These are phyloP conservation scores for Fusarium keratoplasticum DNA, from an alignment of 2,329 filamentous ascomycete species.

Conservation along the genomic window DNA sequence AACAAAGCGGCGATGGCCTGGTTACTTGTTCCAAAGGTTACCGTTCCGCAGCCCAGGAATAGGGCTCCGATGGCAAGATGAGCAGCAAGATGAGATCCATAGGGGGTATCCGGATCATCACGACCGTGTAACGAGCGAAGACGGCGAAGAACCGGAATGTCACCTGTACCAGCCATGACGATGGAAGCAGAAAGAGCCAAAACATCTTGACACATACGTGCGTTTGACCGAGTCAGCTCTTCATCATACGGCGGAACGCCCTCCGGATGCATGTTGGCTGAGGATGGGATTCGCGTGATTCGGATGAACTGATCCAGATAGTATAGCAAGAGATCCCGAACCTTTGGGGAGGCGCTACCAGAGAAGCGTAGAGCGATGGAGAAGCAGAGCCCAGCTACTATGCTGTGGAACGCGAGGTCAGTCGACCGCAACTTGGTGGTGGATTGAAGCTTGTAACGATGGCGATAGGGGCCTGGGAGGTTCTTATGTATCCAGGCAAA, in stretches of 20 bases:
- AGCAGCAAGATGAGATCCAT: conserved; percentile 92
- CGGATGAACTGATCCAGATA: conserved; percentile 90
- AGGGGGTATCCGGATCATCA: conserved; percentile 84
- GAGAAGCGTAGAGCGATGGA: conserved; percentile 79
- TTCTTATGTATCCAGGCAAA: conserved; percentile 81
- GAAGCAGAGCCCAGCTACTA: conserved; percentile 89
- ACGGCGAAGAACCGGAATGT: conserved; percentile 85
- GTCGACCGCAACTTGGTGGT: conserved; percentile 77
- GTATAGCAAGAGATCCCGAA: conserved; percentile 83
- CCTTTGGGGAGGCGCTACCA: conserved; percentile 75
- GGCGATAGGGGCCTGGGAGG: conserved; percentile 77
- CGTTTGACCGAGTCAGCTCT: conserved; percentile 83
- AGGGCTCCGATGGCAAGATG: conserved; percentile 92
- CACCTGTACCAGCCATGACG: conserved; percentile 96
- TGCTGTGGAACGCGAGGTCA: conserved; percentile 93
- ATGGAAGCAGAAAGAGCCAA: conserved; percentile 84
- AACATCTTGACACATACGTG: conserved; percentile 91
- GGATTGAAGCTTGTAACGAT: conserved; percentile 68
- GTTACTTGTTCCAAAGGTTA: conserved; percentile 90
- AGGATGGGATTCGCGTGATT: conserved; percentile 70
- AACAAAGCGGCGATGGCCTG: conserved; percentile 87
- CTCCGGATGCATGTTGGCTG: conserved; percentile 44
- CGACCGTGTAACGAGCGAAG: conserved; percentile 90
- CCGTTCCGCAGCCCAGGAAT: conserved; percentile 92
- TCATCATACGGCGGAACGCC: conserved; percentile 76